Conservation (phyloP, 2,329 filamentous ascomycete genomes). For the Anthostomella pinea region DNA sequence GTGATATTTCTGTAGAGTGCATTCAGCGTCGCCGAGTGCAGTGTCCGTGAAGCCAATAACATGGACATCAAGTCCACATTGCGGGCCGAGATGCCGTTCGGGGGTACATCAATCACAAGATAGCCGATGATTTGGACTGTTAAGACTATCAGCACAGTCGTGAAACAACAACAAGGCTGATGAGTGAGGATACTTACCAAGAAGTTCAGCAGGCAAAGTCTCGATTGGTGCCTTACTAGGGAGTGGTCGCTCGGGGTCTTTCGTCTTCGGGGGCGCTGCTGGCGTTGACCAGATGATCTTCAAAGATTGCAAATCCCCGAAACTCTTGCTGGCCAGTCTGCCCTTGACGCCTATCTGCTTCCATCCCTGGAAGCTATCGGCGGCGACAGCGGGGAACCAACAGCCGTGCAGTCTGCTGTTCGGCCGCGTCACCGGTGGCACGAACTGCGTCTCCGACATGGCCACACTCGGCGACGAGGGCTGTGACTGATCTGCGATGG, state of each 20-base stretch:
- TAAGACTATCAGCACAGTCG: slow-evolving; percentile 8
- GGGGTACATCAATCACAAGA: slow-evolving; percentile 68
- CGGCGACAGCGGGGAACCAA: slow-evolving; percentile 49
- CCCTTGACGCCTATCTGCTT: slow-evolving; percentile 60
- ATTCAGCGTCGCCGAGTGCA: slow-evolving; percentile 70
- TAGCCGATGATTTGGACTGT: slow-evolving; percentile 71
- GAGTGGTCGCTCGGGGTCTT: slow-evolving; percentile 32
- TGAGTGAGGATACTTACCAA: slow-evolving; percentile 53
- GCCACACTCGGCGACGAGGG: slow-evolving; percentile 26
- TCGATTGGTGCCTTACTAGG: slow-evolving; percentile 60
- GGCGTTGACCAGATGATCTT: slow-evolving; percentile 53
- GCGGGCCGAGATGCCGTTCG: slow-evolving; percentile 72
- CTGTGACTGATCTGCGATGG: slow-evolving; percentile 49
- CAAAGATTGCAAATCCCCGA: slow-evolving; percentile 55
- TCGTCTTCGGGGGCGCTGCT: slow-evolving; percentile 27
- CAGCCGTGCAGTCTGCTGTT: slow-evolving; percentile 56
- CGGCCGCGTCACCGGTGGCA: slow-evolving; percentile 53
- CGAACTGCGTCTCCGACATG: slow-evolving; percentile 45
- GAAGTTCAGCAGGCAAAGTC: slow-evolving; percentile 65
- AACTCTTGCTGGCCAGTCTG: slow-evolving; percentile 59
- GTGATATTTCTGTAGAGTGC: slow-evolving; percentile 78
- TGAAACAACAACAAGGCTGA: too few species aligned
- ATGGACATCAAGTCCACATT: slow-evolving; percentile 77
- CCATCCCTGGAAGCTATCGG: slow-evolving; percentile 59
- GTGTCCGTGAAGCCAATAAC: slow-evolving; percentile 69